phyloP scores from a whole-genome alignment of 768 basidiomycete genomes.

The Suillus subluteus region DNA sequence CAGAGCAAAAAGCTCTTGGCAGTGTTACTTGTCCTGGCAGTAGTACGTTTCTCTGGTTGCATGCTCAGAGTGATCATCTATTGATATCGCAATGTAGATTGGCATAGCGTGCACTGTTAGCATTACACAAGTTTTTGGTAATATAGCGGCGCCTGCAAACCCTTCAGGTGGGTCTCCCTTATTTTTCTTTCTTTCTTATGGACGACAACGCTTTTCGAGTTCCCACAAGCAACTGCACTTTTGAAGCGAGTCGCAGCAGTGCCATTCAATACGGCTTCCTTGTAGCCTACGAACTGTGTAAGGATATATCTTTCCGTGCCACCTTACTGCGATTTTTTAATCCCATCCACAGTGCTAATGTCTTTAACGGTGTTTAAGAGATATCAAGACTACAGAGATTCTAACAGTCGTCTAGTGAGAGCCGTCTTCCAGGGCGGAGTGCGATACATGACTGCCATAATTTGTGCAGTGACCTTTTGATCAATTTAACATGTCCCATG shows the following conservation, averaged over 20 bases:
- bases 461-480: not conserved
- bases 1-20: conserved; percentile 7
- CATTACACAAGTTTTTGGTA: not conserved
- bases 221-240: not conserved
- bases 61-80: not conserved
- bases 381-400: conserved; percentile 1
- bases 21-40: conserved; percentile 2
- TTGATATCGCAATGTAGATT: not conserved
- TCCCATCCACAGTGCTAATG: not conserved
- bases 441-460: not conserved
- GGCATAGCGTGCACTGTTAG: not conserved
- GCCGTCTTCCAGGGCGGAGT: conserved; percentile 1
- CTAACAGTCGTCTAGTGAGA: not conserved
- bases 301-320: not conserved
- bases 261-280: conserved; percentile 4
- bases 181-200: not conserved
- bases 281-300: not conserved
- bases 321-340: not conserved
- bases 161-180: not conserved
- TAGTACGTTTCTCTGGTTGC: not conserved
- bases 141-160: not conserved
- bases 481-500: not conserved
- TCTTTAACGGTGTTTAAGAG: conserved; percentile 6
- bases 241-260: not conserved
- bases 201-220: not conserved